Evolutionary conservation across 768 basidiomycete species (phyloP), one percentile per base, ranked within the genome.

Genomic region (Tylopilus subfusipes): DNA sequence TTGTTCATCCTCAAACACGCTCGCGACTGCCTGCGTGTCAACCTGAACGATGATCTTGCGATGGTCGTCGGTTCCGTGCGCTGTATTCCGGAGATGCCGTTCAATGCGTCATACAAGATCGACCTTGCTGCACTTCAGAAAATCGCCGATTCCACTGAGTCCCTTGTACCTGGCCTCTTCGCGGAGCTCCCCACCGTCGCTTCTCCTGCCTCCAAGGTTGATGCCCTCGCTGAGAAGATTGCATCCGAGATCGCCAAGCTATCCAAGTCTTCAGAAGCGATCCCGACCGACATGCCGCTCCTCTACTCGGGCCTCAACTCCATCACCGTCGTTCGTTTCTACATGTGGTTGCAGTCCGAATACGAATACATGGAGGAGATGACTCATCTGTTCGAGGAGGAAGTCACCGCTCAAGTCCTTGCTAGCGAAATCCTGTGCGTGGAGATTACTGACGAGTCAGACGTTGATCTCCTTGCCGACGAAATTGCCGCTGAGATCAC

Each of bases 281-380:
- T 74, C 29, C 61, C 65, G 12, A 64, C 61, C 43, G 68, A 72
- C 58, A 61, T 59, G 29, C 66, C 73, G 2, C 65, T 75, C 25
- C 61, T 68, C 31, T 66, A 68, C 54, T 62, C 67, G 0, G 71
- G 70, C 40, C 68, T 74, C 43, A 68, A 69, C 33, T 65, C 69
- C 36, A 63, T 63, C 55, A 70, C 66, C 7, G 58, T 69, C 8
- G 62, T 67, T 19, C 60, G 63, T 30, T 59, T 73, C 25, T 60
- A 66, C 57, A 61, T 66, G 61, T 73, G 71, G 72, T 55, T 73
- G 53, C 71, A 69, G 55, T 70, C 65, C 24, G 67, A 65, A 25
- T 54, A 64, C 48, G 68, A 72, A 48, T 71, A 67, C 42, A 60
- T 54, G 13, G 69, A 65, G 22, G 65, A 67, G 48, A 61, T 69